Conservation (phyloP, 169 alveolate genomes). For the Eimeria sp. region DNA sequence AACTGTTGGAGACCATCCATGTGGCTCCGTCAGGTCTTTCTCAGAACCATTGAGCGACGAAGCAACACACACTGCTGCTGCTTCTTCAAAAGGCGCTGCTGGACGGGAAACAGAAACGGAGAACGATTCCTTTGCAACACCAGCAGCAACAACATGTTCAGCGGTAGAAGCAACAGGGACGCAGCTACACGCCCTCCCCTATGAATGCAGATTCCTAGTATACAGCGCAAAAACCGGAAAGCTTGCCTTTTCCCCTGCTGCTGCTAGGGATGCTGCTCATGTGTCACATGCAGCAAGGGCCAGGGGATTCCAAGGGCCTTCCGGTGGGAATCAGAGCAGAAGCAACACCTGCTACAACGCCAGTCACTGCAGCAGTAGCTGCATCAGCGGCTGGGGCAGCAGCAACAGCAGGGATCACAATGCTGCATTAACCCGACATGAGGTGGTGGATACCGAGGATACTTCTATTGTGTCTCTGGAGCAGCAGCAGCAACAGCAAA, state of each 20-base stretch:
- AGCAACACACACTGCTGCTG: constrained; percentile 32
- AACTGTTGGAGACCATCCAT: neutral
- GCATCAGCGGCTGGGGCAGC: constrained; percentile 26
- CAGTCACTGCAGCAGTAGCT: constrained; percentile 18
- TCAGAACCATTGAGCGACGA: constrained; percentile 12
- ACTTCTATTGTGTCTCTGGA: neutral
- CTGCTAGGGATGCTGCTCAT: neutral
- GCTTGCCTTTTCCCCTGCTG: constrained; percentile 20
- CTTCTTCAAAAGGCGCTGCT: constrained; percentile 5
- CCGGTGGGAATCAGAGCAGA: neutral
- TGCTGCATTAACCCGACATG: neutral
- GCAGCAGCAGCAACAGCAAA: constrained; percentile 48
- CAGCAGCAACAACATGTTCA: neutral
- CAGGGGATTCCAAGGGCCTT: too few species aligned
- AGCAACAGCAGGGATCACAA: neutral
- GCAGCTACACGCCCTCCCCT: neutral
- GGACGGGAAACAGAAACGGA: constrained; percentile 7
- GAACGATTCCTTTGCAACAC: neutral
- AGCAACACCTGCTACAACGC: neutral
- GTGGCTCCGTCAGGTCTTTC: neutral
- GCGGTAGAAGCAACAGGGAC: constrained; percentile 1
- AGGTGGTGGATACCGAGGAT: neutral
- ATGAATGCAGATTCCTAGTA: neutral
- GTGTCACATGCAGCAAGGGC: neutral
- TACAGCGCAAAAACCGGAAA: neutral